Evolutionary conservation across 192 early-diverging fungal genomes (phyloP).

Genomic region (Coemansia sp.): DNA sequence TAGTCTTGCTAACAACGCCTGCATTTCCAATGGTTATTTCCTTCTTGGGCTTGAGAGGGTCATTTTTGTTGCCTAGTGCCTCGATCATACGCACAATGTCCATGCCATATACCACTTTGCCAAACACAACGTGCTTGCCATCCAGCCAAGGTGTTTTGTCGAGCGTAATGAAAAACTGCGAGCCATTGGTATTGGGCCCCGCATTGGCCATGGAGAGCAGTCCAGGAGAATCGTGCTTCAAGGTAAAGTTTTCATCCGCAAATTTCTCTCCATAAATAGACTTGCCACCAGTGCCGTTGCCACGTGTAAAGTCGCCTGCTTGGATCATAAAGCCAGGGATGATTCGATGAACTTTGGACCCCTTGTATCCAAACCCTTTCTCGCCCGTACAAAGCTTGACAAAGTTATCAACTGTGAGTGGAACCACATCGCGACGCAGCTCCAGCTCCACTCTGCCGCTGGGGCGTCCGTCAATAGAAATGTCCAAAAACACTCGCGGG

Average conservation of each 20-base stretch:
- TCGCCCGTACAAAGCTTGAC: conserved; percentile 43
- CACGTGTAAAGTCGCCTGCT: conserved; percentile 78
- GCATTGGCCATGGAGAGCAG: conserved; percentile 82
- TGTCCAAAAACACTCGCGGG: conserved; percentile 34
- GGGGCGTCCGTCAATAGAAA: conserved; percentile 17
- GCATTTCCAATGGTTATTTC: conserved; percentile 27
- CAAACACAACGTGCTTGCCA: conserved; percentile 79
- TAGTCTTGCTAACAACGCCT: conserved; percentile 6
- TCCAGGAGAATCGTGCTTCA: conserved; percentile 69
- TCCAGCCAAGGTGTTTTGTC: conserved; percentile 76
- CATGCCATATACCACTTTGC: conserved; percentile 74
- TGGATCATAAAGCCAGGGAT: conserved; percentile 90
- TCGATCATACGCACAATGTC: conserved; percentile 81
- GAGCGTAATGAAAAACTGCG: conserved; percentile 81
- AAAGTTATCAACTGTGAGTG: conserved; percentile 41
- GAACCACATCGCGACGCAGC: conserved; percentile 36
- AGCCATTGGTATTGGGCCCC: conserved; percentile 75
- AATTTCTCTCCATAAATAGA: conserved; percentile 79
- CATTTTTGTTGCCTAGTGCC: conserved; percentile 37
- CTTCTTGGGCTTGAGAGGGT: conserved; percentile 27
- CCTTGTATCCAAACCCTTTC: conserved; percentile 60
- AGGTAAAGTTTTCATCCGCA: conserved; percentile 72
- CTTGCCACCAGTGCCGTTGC: conserved; percentile 79
- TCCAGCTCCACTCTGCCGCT: conserved; percentile 38
- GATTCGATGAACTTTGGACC: conserved; percentile 78